Conservation (phyloP, 192 early-diverging fungal species). For the Geranomyces michiganensis region DNA sequence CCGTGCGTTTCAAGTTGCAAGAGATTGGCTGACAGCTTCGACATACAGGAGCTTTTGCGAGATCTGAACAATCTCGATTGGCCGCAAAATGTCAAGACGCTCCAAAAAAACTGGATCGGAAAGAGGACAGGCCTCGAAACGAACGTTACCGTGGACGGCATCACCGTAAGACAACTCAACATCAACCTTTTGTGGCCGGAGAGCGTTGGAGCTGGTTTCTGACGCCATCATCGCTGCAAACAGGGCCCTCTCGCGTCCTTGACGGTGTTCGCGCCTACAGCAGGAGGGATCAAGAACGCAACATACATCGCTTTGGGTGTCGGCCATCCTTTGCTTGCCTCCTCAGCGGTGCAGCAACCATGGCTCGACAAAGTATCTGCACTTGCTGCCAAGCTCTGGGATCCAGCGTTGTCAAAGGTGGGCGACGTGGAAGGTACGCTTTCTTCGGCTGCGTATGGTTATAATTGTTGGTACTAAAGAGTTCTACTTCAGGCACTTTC, state of each 20-base stretch:
- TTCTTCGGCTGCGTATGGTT: background rate
- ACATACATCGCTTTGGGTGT: slow-evolving; percentile 36
- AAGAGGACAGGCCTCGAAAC: slow-evolving; percentile 67
- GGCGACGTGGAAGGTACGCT: background rate
- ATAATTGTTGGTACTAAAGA: background rate
- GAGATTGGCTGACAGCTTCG: background rate
- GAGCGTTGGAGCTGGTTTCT: too few relatives aligned
- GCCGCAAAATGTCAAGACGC: slow-evolving; percentile 86
- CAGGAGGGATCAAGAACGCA: background rate
- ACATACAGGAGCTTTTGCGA: slow-evolving; percentile 61
- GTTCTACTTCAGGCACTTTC: slow-evolving; percentile 11
- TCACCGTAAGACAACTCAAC: too few relatives aligned
- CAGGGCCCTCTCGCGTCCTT: background rate
- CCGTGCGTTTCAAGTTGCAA: too few relatives aligned
- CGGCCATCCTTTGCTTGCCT: slow-evolving; percentile 35
- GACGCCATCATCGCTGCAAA: too few relatives aligned
- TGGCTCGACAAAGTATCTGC: background rate
- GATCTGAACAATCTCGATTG: slow-evolving; percentile 81
- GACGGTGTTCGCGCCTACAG: background rate
- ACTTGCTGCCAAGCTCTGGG: background rate
- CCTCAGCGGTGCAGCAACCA: background rate
- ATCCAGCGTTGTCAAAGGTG: too few relatives aligned
- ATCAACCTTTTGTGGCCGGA: too few relatives aligned
- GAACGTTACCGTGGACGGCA: background rate
- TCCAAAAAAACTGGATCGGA: slow-evolving; percentile 94